phyloP scores from a whole-genome alignment of 2,329 filamentous ascomycete genomes.

The Ophiostoma tasmaniense region DNA sequence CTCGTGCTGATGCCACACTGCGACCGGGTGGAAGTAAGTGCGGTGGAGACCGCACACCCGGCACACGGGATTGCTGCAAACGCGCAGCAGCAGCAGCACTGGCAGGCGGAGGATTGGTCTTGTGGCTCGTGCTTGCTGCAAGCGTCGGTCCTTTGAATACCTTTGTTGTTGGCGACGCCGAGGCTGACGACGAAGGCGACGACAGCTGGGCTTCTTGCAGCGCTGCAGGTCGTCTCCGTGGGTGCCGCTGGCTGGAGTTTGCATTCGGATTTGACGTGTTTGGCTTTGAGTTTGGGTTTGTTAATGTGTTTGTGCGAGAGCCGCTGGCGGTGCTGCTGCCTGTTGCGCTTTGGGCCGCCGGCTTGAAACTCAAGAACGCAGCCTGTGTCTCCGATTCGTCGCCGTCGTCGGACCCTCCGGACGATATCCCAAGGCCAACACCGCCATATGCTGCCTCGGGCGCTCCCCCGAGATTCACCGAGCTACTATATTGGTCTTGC shows the following conservation, averaged over 20 bases:
- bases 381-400: slow-evolving; percentile 50
- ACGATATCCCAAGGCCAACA: slow-evolving; percentile 9
- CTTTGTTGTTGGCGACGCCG: slow-evolving; percentile 15
- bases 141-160: slow-evolving; percentile 8
- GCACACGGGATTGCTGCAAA: slow-evolving; percentile 16
- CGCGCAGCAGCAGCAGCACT: slow-evolving; percentile 15
- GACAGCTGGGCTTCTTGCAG: not conserved
- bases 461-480: slow-evolving; percentile 20
- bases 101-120: slow-evolving; percentile 28
- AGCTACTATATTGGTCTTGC: not conserved
- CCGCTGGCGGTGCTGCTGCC: slow-evolving; percentile 11
- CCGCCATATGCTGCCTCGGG: slow-evolving; percentile 12
- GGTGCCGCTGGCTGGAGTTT: not conserved
- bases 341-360: slow-evolving; percentile 3
- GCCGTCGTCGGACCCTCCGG: slow-evolving; percentile 31
- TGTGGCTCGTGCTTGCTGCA: not conserved
- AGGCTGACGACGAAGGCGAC: slow-evolving; percentile 15
- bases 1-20: slow-evolving; percentile 39
- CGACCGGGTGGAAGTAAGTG: slow-evolving; percentile 43
- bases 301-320: too few relatives aligned
- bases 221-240: not conserved
- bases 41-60: slow-evolving; percentile 36
- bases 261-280: not conserved
- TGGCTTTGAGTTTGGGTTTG: not conserved
- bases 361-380: slow-evolving; percentile 44